These are phyloP conservation scores for Asparagopsis taxiformis DNA, from an alignment of 31 red algal genomes.

Conservation along the genomic window DNA sequence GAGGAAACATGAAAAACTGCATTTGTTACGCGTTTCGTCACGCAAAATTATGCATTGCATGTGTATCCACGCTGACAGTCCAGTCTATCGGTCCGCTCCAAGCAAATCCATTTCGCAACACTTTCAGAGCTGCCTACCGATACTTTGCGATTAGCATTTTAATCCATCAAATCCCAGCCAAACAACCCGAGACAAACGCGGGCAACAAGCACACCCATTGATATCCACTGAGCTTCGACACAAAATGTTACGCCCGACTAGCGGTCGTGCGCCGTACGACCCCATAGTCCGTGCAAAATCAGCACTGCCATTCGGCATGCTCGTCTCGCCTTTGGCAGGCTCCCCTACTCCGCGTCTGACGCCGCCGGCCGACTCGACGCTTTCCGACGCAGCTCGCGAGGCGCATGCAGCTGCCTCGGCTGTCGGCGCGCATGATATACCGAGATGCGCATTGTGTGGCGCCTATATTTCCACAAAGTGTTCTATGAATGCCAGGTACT, in stretches of 20 bases:
- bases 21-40: not conserved
- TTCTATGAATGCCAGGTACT: conserved; percentile 42
- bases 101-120: not conserved
- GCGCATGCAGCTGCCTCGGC: not conserved
- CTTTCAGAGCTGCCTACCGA: not conserved
- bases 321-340: conserved; percentile 41
- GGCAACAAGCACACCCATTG: not conserved
- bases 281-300: conserved; percentile 18
- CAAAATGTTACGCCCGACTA: conserved; percentile 47
- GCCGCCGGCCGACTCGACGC: not conserved
- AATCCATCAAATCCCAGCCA: not conserved
- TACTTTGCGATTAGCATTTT: too few relatives aligned
- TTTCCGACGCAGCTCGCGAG: not conserved
- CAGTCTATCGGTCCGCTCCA: not conserved
- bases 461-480: conserved; percentile 39
- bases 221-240: not conserved
- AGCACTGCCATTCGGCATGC: conserved; percentile 32
- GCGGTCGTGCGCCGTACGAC: conserved; percentile 15
- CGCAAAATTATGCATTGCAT: not conserved
- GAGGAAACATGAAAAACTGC: too few relatives aligned
- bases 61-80: not conserved
- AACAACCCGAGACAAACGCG: not conserved
- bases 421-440: conserved; percentile 16
- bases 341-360: conserved; percentile 30
- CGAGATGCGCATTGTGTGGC: conserved; percentile 38